Evolutionary conservation across 805 yeast species (phyloP), one percentile per base, ranked within the genome.

Genomic region (Pichia kluyveri): DNA sequence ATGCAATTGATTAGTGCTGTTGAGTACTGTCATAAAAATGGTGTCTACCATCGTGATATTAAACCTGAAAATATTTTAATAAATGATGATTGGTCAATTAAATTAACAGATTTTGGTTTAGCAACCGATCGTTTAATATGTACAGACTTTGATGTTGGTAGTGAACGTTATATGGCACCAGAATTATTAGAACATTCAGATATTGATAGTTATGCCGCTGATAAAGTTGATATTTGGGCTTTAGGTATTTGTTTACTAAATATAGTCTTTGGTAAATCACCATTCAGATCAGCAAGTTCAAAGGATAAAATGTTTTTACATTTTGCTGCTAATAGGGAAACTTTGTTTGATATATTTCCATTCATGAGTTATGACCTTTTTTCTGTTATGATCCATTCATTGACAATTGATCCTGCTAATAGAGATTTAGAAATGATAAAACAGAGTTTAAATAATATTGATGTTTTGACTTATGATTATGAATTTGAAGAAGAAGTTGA

Each of bases 161-260:
- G 87, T 47, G 96, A 87, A 66, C 73, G 95, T 52, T 89, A 89
- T 65, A 89, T 89, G 97, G 95, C 96, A 0, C 97, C 97, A 1
- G 97, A 89, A 61, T 67, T 88, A 49, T 82, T 88, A 60, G 95
- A 88, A 47, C 60, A 62, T 49, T 55, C 63, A 14, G 67, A 68
- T 39, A 67, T 79, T 43, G 77, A 76, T 36, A 69, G 73, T 40
- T 90, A 89, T 62, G 84, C 83, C 56, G 87, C 96, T 9, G 79
- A 82, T 19, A 83, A 85, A 63, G 83, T 85, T 44, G 96, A 89
- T 66, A 71, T 89, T 43, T 89, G 97, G 97, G 82, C 96, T 0
- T 67, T 86, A 51, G 97, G 96, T 30, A 80, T 89, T 50, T 86
- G 88, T 41, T 70, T 89, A 49, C 69, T 89, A 58, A 89, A 91